A percentile compares a stretch with the other conserved stretches of the same genome.
phyloP scores from a whole-genome alignment of 345 rosid species.

The Carallia brachiata region DNA sequence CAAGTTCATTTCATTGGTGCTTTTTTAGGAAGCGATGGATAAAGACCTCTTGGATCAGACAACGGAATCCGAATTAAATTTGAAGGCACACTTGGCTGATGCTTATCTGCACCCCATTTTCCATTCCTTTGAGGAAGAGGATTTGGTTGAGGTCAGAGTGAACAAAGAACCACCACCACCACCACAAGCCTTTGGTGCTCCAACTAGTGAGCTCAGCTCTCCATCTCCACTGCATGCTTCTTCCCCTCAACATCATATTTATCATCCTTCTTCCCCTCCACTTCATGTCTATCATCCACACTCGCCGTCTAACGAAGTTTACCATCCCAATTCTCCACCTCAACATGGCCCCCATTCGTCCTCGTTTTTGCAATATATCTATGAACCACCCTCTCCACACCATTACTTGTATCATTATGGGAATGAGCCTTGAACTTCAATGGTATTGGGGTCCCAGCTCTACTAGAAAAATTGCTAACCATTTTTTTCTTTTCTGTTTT shows the following conservation, averaged over 20 bases:
- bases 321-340: constrained; percentile 23
- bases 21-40: constrained; percentile 84
- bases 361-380: constrained; percentile 20
- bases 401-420: constrained; percentile 43
- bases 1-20: constrained; percentile 4
- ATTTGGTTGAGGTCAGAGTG: constrained; percentile 40
- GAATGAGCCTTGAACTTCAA: constrained; percentile 17
- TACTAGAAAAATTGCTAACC: constrained; percentile 17
- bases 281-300: constrained; percentile 36
- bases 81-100: constrained; percentile 73
- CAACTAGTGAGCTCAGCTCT: constrained; percentile 47
- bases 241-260: constrained; percentile 32
- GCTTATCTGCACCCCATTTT: constrained; percentile 96
- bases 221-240: constrained; percentile 54
- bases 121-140: constrained; percentile 61
- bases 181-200: constrained; percentile 23
- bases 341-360: not conserved
- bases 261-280: constrained; percentile 38
- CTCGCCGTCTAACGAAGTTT: constrained; percentile 38
- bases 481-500: not conserved
- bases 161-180: constrained; percentile 9
- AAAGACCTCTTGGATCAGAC: constrained; percentile 63
- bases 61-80: constrained; percentile 52
- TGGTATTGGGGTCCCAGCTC: not conserved
- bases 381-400: constrained; percentile 10